These are phyloP conservation scores for Coelastrella sp. DNA, from an alignment of 139 green algal genomes.

Conservation along the genomic window DNA sequence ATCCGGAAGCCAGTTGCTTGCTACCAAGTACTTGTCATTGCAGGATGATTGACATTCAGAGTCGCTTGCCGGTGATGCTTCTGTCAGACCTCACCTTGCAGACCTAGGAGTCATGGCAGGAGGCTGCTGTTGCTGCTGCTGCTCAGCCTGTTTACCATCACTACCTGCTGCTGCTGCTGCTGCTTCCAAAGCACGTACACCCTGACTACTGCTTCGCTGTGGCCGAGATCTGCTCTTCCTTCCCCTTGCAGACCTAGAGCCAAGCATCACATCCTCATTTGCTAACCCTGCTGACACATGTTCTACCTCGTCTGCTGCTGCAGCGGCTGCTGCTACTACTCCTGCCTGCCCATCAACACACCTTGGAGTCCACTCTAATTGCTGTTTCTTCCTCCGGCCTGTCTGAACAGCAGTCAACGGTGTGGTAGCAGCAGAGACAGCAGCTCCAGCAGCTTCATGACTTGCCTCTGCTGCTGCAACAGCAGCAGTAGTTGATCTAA, in stretches of 20 bases:
- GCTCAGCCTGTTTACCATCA: background rate
- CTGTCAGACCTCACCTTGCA: background rate
- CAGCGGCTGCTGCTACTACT: background rate
- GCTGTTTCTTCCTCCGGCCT: background rate
- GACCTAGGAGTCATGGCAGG: background rate
- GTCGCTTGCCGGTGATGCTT: background rate
- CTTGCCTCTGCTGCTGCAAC: background rate
- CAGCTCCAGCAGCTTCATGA: background rate
- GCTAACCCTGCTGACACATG: background rate
- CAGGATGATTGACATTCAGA: background rate
- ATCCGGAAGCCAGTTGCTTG: background rate
- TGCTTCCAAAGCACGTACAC: too few species aligned
- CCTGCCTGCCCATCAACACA: background rate
- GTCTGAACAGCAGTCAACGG: background rate
- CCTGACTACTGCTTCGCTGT: background rate
- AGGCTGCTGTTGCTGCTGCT: constrained; percentile 19
- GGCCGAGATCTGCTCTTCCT: background rate
- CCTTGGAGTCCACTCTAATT: too few species aligned
- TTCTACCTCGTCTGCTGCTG: background rate
- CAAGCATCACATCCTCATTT: background rate
- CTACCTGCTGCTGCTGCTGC: background rate
- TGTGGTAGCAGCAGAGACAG: background rate
- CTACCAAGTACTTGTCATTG: background rate
- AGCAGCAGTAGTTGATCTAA: background rate
- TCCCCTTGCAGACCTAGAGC: background rate